Conservation (phyloP, 176 grass and related monocot genomes). For the Alopecurus myosuroides region DNA sequence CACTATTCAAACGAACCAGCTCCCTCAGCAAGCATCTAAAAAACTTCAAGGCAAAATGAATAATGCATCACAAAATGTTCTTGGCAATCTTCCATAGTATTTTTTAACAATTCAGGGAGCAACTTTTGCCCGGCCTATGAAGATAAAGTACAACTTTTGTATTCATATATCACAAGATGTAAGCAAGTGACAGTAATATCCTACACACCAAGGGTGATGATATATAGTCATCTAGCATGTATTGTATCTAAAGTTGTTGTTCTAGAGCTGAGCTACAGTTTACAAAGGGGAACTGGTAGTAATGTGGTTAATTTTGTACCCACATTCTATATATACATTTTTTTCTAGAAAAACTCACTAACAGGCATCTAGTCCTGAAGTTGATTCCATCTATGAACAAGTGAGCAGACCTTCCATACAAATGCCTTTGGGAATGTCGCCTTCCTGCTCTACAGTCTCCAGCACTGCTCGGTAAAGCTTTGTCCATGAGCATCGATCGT, state of each 20-base stretch:
- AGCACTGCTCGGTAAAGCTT: constrained; percentile 81
- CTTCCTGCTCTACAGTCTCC: constrained; percentile 56
- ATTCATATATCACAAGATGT: neutral
- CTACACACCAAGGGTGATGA: neutral
- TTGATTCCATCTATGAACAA: constrained; percentile 55
- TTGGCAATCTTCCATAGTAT: neutral
- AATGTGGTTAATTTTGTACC: constrained; percentile 10
- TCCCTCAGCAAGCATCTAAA: neutral
- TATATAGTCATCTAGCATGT: constrained; percentile 25
- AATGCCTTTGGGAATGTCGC: constrained; percentile 1
- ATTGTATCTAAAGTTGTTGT: constrained; percentile 29
- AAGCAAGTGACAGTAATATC: neutral
- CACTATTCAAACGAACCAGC: neutral
- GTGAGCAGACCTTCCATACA: constrained; percentile 57
- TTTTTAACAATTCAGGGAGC: neutral
- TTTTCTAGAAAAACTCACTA: constrained; percentile 30
- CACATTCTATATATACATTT: constrained; percentile 54
- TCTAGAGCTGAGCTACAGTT: constrained; percentile 42
- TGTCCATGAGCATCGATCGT: constrained; percentile 62
- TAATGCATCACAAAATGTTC: neutral
- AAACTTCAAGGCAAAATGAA: neutral
- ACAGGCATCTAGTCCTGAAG: constrained; percentile 25
- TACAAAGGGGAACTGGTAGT: constrained; percentile 12
- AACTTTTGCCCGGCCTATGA: neutral
- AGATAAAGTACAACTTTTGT: neutral